Evolutionary conservation across 371 early-diverging fungal genomes (phyloP), one percentile per base, ranked within the genome.

Genomic region (Apophysomyces elegans): DNA sequence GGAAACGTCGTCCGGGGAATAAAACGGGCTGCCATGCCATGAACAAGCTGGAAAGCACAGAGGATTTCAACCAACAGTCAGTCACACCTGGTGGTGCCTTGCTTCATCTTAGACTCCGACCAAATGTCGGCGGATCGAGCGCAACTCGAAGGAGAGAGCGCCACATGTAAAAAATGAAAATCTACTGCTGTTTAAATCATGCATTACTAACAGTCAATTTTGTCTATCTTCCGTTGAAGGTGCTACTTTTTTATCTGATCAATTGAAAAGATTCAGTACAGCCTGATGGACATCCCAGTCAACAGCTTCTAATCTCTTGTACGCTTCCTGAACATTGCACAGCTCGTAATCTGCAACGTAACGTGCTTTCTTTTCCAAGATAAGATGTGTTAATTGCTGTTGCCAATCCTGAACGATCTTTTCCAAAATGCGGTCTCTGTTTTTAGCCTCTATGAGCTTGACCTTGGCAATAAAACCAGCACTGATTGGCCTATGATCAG

Each of bases 401-500:
- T 58, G 7, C 44, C 47, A n/a, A 36, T 56, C 11, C 47, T 36
- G 26, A 32, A 50, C 35, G 13, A n/a, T 26, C 21, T 50, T 9
- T 21, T 74, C 68, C 58, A 69, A 72, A 13, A 83, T 60, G 0
- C 68, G 45, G 57, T 71, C 74, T 37, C 78, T 62, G 43, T 71
- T 72, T 9, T 65, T 68, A 36, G 71, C 70, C 62, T 88, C 77
- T 8, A 91, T 83, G 37, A 66, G 50, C 62, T 91, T 92, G 26
- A 86, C 82, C 6, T 74, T 74, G 2, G 86, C 71, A 11, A 61
- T 70, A 66, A 93, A 91, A 0, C 84, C 81, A 1, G 87, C 88
- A 7, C 85, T 80, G 64, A 95, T 89, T 0, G 95, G 94, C 14
- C 91, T 81, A 72, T 95, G 95, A 71, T 95, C 95, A 0, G 92